Evolutionary conservation across 331 rosid genomes (phyloP).

Genomic region (Phaseolus coccineus): DNA sequence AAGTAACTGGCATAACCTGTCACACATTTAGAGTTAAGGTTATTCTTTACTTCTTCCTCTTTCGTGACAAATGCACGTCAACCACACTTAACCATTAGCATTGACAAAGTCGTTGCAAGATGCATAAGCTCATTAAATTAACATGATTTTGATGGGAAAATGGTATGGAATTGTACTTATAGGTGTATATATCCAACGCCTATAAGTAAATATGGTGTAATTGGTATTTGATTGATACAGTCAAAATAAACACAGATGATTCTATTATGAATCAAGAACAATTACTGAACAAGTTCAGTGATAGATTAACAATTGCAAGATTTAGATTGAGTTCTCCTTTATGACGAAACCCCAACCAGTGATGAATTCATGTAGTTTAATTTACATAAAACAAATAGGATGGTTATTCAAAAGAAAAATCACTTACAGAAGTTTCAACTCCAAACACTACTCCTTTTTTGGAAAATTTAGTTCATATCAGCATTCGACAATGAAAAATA

Average conservation of each 20-base stretch:
- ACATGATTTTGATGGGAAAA: not conserved
- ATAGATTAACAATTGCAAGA: not conserved
- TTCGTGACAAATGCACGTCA: slow-evolving; percentile 49
- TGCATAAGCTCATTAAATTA: not conserved
- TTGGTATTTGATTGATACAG: slow-evolving; percentile 16
- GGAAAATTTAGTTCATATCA: too few relatives aligned
- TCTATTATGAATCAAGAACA: not conserved
- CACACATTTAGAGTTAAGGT: slow-evolving; percentile 54
- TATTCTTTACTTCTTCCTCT: slow-evolving; percentile 41
- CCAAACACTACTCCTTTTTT: too few relatives aligned
- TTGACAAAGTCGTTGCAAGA: slow-evolving; percentile 42
- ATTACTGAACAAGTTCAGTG: not conserved
- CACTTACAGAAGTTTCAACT: too few relatives aligned
- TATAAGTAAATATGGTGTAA: too few relatives aligned
- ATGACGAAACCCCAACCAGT: too few relatives aligned
- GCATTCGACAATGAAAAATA: too few relatives aligned
- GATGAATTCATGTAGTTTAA: too few relatives aligned
- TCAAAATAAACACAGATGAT: not conserved
- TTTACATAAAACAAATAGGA: too few relatives aligned
- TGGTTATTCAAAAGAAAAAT: too few relatives aligned
- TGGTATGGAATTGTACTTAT: slow-evolving; percentile 36
- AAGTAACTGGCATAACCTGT: slow-evolving; percentile 50
- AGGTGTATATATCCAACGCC: not conserved
- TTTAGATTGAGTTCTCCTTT: too few relatives aligned
- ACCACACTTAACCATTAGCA: slow-evolving; percentile 51